Base-by-base conservation (phyloP, 352 stramenopile species). In the Vaucheria bursata region DNA sequence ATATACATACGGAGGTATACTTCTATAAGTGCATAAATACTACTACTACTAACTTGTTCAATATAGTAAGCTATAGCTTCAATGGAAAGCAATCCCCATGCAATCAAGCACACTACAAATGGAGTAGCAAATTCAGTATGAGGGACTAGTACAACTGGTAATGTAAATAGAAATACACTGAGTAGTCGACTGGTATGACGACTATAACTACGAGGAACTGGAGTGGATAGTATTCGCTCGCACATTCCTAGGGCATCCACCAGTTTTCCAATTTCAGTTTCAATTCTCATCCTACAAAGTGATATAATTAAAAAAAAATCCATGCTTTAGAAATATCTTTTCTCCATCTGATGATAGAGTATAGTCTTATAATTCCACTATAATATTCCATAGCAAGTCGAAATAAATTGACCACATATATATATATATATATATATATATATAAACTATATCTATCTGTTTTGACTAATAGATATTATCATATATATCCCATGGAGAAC, bases 31-130 rank as follows among this genome's bases (percentile, higher is more conserved):
- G 25, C 25, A 59, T 59, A 18, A 59, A 25, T 59, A 59, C 45
- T 59, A 18, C 18, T 59, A 18, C 12, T 12, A 69, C 32, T 36
- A 4, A 72, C 65, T 65, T 82, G 77, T 36, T 82, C 77, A 65
- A 82, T 82, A 74, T 72, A 82, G 64, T 78, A 82, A 7, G 77
- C 77, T 49, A 82, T 84, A 31, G 71, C 73, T 33, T 84, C 75
- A 33, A 84, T 84, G 39, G 64, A 78, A n/a, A 84, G 78, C 32
- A 84, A 71, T 50, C 74, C 75, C 79, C 79, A 84, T 66, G 74
- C 82, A 0, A 85, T 67, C 0, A 65, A 37, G 32, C 75, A 49
- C 8, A 84, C 70, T 2, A 83, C 67, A 32, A 70, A 69, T 1
- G 75, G 74, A 3, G 79, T 84, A n/a, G 68, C 79, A 25, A 77